Evolutionary conservation across 192 early-diverging fungal genomes (phyloP).

Genomic region (Umbelopsis vinacea): DNA sequence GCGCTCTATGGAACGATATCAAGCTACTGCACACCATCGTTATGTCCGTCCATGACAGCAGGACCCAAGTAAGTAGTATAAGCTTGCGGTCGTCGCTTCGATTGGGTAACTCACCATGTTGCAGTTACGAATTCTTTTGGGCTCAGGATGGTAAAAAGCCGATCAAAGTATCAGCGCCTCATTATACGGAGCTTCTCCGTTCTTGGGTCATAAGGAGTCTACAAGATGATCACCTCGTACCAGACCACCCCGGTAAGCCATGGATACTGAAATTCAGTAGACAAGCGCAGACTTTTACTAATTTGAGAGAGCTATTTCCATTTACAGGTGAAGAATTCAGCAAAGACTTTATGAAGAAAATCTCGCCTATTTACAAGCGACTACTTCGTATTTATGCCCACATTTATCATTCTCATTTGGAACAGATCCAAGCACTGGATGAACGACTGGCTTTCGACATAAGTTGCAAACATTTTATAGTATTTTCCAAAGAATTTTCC

Average conservation of each 20-base stretch:
- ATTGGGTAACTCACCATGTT: slow-evolving; percentile 4
- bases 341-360: slow-evolving; percentile 65
- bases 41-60: slow-evolving; percentile 91
- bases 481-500: slow-evolving; percentile 87
- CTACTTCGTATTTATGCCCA: slow-evolving; percentile 95
- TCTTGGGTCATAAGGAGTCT: slow-evolving; percentile 82
- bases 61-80: slow-evolving; percentile 58
- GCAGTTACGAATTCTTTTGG: slow-evolving; percentile 86
- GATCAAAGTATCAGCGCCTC: slow-evolving; percentile 82
- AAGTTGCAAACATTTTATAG: slow-evolving; percentile 91
- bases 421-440: slow-evolving; percentile 72
- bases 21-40: slow-evolving; percentile 86
- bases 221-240: slow-evolving; percentile 89
- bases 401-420: slow-evolving; percentile 87
- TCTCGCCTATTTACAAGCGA: slow-evolving; percentile 81
- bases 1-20: slow-evolving; percentile 88
- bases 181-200: slow-evolving; percentile 89
- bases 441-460: slow-evolving; percentile 93
- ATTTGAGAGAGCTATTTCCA: background rate
- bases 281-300: too few relatives aligned
- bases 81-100: too few relatives aligned
- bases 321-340: slow-evolving; percentile 69
- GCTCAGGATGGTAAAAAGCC: slow-evolving; percentile 87
- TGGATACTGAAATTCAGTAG: too few relatives aligned
- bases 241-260: slow-evolving; percentile 66